Base-by-base conservation (phyloP, 73 alveolate species). In the Vitrella brassicaformis region DNA sequence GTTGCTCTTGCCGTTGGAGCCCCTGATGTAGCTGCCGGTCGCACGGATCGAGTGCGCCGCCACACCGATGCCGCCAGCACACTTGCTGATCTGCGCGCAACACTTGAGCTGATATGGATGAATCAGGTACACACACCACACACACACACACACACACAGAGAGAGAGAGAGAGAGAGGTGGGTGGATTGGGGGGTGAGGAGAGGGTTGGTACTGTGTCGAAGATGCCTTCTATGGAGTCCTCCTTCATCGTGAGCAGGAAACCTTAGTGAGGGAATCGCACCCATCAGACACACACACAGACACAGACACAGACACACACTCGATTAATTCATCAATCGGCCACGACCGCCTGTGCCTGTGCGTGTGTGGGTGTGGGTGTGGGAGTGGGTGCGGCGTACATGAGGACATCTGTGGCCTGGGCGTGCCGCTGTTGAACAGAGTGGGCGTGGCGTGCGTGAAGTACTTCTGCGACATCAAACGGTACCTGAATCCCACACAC, bases 391-490 rank as follows among this genome's bases (percentile, higher is more conserved):
- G n/a, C n/a, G n/a, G n/a, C n/a, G n/a, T n/a, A 47, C 98, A 94
- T 0, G 95, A 85, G 68, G 91, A 74, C 98, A 94, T 94, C 84
- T 94, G 89, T 10, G 96, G 96, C 73, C 74, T 85, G 39, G 96
- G 95, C 25, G 97, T 90, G 27, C 97, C 98, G 7, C 96, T 76
- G 47, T 94, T 94, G 90, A 94, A 94, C 65, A 94, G 90, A 67
- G 98, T 94, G 27, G 98, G 98, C 1, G 98, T 87, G 30, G 97
- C 98, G 73, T 94, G 98, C 27, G 97, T 94, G 88, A 91, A 94
- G 90, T 90, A 80, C 81, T 73, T 88, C 67, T 72, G 83, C 56
- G 92, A 82, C 93, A 90, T 88, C 30, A 90, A 74, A 81, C 88
- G 72, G 71, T 90, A 90, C n/a, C 87, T 85, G 72, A n/a, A n/a